Conservation (phyloP, 768 basidiomycete species). For the Termitomyces sp. region DNA sequence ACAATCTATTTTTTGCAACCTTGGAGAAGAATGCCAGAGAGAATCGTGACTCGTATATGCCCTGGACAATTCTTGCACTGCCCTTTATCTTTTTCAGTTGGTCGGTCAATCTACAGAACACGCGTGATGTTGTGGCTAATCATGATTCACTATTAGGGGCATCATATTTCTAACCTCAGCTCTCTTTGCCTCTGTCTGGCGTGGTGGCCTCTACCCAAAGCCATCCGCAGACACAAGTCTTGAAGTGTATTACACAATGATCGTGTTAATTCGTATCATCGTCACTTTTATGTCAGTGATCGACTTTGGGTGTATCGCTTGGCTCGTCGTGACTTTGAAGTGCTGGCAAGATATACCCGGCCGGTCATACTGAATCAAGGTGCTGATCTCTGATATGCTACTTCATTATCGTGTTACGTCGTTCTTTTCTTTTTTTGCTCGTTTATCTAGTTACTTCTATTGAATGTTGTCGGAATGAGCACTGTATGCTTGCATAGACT, state of each 20-base stretch:
- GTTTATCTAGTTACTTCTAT: background rate
- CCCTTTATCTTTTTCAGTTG: background rate
- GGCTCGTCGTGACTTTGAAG: background rate
- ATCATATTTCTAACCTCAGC: too few species aligned
- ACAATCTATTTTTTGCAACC: background rate
- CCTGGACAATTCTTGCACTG: background rate
- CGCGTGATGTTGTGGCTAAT: background rate
- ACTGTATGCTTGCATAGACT: background rate
- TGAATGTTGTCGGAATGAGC: too few species aligned
- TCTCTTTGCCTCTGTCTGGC: background rate
- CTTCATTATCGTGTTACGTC: background rate
- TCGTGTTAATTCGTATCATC: background rate
- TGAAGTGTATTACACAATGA: too few species aligned
- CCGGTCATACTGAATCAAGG: background rate
- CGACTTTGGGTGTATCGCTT: background rate
- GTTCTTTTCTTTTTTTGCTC: too few species aligned
- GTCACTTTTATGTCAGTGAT: background rate
- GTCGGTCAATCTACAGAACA: background rate
- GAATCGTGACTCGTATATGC: background rate
- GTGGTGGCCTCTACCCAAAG: background rate
- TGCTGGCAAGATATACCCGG: background rate
- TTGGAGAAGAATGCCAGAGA: background rate
- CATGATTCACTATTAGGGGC: background rate
- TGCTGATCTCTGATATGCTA: background rate
- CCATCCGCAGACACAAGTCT: background rate